Base-by-base conservation (phyloP, 2,329 filamentous ascomycete genomes). In the Metarhizium sp. region DNA sequence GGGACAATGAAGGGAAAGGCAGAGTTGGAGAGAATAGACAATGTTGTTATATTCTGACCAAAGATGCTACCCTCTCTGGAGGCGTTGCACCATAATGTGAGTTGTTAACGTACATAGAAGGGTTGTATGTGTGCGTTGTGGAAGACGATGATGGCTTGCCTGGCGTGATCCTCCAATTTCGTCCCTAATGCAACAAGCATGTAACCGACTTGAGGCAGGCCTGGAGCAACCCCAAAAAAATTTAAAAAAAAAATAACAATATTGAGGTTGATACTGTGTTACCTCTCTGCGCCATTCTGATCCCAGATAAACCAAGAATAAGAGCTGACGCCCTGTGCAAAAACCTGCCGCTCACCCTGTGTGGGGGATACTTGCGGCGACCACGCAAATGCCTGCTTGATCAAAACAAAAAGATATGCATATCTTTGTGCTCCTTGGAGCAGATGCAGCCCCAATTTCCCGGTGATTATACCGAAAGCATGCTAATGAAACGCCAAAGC, bases 111-210 rank as follows among this genome's bases (percentile, higher is more conserved):
- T 86, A 86, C 83, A 86, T 82, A 71, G 74, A 72, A 72, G 66
- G 65, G 64, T 46, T 36, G 52, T 40, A 20, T 51, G 54, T 47
- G 56, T 69, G 32, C 32, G 32, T 73, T 72, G 75, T 78, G 77
- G 81, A 85, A 83, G 82, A 85, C 80, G 82, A 85, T 82, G 81
- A 83, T 83, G 79, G 81, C 80, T 79, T 82, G 81, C 80, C 80
- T 81, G 78, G 75, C 73, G 72, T 77, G 71, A 58, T 53, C 55
- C 55, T 59, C 51, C 53, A 55, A 51, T 57, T 54, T 55, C 32
- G 43, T 56, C 56, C 57, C 53, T 51, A 16, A 50, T 54, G 50
- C 50, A 54, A 52, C 51, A 48, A 45, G 18, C 14, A 8, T 32
- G 42, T 36, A 47, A 46, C 13, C 8, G 42, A 32, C 20, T 16